phyloP scores from a whole-genome alignment of 2,329 filamentous ascomycete genomes.

The Bipolaris gigantea region DNA sequence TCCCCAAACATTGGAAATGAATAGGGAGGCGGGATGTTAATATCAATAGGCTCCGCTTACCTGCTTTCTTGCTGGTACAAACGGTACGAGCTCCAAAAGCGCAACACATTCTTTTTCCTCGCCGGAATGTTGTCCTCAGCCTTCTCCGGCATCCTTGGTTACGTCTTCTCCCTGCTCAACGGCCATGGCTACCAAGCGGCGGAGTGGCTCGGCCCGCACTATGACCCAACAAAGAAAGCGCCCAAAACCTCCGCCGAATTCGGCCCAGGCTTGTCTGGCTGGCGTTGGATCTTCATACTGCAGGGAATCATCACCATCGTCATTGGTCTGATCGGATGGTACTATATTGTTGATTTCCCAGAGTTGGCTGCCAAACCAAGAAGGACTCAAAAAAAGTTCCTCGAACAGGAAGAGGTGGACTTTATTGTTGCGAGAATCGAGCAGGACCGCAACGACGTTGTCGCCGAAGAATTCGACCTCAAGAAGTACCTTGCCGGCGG shows the following conservation, averaged over 20 bases:
- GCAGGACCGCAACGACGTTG: slow-evolving; percentile 31
- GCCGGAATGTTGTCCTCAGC: slow-evolving; percentile 30
- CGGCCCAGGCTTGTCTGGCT: slow-evolving; percentile 39
- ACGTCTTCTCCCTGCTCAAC: slow-evolving; percentile 51
- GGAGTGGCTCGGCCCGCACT: slow-evolving; percentile 38
- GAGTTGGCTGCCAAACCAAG: slow-evolving; percentile 27
- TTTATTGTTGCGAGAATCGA: slow-evolving; percentile 35
- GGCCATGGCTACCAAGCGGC: slow-evolving; percentile 47
- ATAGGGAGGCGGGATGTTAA: slow-evolving; percentile 1
- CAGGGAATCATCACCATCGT: slow-evolving; percentile 26
- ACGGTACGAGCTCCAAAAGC: slow-evolving; percentile 57
- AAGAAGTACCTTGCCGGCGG: slow-evolving; percentile 23
- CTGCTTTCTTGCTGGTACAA: slow-evolving; percentile 64
- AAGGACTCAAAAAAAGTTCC: slow-evolving; percentile 28
- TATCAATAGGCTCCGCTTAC: slow-evolving; percentile 42
- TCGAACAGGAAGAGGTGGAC: slow-evolving; percentile 30
- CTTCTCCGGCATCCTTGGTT: slow-evolving; percentile 31
- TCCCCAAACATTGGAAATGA: not conserved
- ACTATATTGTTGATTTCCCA: slow-evolving; percentile 33
- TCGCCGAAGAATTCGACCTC: slow-evolving; percentile 32
- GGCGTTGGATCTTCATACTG: slow-evolving; percentile 34
- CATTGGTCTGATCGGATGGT: slow-evolving; percentile 27
- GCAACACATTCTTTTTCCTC: slow-evolving; percentile 59
- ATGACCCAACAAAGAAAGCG: slow-evolving; percentile 25
- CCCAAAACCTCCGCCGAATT: slow-evolving; percentile 24